A percentile compares a stretch with the other conserved stretches of the same genome.
Conservation (phyloP, 805 yeast species). For the Cyberlindnera amylophila region DNA sequence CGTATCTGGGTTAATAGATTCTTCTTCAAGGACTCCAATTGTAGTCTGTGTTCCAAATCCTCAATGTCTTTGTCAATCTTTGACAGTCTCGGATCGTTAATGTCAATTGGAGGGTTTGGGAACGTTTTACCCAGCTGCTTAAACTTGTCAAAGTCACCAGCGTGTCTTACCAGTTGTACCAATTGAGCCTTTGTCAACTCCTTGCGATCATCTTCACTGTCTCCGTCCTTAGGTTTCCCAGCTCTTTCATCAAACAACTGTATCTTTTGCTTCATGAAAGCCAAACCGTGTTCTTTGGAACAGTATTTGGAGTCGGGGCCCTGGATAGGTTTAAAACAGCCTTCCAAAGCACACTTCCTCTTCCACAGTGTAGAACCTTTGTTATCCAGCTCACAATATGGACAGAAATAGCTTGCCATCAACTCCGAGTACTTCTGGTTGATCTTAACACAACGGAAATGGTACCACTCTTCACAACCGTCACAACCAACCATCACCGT, state of each 20-base stretch:
- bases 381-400: conserved; percentile 53
- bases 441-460: conserved; percentile 71
- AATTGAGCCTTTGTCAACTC: conserved; percentile 10
- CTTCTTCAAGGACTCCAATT: conserved; percentile 11
- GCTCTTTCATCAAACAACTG: not conserved
- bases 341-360: conserved; percentile 61
- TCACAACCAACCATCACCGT: conserved; percentile 92
- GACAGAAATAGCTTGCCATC: conserved; percentile 66
- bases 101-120: conserved; percentile 39
- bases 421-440: conserved; percentile 47
- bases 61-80: conserved; percentile 1
- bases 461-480: conserved; percentile 95
- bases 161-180: conserved; percentile 13
- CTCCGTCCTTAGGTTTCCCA: not conserved
- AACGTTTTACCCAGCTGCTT: conserved; percentile 34
- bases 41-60: not conserved
- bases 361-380: conserved; percentile 62
- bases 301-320: conserved; percentile 64
- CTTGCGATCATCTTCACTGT: not conserved
- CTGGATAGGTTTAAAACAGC: conserved; percentile 53
- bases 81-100: conserved; percentile 13
- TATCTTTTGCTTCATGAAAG: conserved; percentile 13
- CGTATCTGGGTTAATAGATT: conserved; percentile 21
- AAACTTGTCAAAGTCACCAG: conserved; percentile 20
- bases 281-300: conserved; percentile 61